Percentiles rank a stretch among this genome's conserved stretches.
These are phyloP conservation scores for Fusarium sp. DNA, from an alignment of 2,329 filamentous ascomycete species.

Conservation along the genomic window DNA sequence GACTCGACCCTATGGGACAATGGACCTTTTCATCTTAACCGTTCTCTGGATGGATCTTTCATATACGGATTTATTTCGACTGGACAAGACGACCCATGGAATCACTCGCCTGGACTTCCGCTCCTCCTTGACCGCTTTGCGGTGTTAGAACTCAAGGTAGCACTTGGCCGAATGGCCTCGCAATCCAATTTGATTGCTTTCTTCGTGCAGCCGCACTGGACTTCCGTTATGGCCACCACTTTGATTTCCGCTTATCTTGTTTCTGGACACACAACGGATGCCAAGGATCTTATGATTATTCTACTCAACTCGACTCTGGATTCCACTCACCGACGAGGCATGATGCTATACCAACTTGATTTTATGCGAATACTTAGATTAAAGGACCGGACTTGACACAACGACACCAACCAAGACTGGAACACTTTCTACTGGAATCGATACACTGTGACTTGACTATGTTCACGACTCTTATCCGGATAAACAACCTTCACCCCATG, in stretches of 20 bases:
- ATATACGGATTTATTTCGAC: constrained; percentile 28
- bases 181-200: constrained; percentile 53
- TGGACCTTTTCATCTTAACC: constrained; percentile 4
- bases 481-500: constrained; percentile 2
- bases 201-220: constrained; percentile 49
- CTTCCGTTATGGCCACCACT: constrained; percentile 12
- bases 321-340: constrained; percentile 14
- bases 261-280: constrained; percentile 27
- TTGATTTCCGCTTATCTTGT: constrained; percentile 17
- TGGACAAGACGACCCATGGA: constrained; percentile 23
- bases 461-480: constrained; percentile 16
- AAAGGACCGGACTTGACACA: not conserved
- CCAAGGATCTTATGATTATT: constrained; percentile 33
- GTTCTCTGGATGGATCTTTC: constrained; percentile 20
- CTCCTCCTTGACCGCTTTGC: constrained; percentile 30
- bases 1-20: constrained; percentile 41
- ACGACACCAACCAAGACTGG: constrained; percentile 7
- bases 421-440: constrained; percentile 21
- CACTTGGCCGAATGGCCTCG: constrained; percentile 37
- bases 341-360: constrained; percentile 43
- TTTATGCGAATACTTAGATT: constrained; percentile 35
- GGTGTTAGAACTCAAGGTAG: constrained; percentile 34
- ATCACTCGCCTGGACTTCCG: constrained; percentile 11
- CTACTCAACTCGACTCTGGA: constrained; percentile 17
- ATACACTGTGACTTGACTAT: constrained; percentile 30